These are phyloP conservation scores for Coix lacrymajobi DNA, from an alignment of 176 grass and related monocot genomes.

Conservation along the genomic window DNA sequence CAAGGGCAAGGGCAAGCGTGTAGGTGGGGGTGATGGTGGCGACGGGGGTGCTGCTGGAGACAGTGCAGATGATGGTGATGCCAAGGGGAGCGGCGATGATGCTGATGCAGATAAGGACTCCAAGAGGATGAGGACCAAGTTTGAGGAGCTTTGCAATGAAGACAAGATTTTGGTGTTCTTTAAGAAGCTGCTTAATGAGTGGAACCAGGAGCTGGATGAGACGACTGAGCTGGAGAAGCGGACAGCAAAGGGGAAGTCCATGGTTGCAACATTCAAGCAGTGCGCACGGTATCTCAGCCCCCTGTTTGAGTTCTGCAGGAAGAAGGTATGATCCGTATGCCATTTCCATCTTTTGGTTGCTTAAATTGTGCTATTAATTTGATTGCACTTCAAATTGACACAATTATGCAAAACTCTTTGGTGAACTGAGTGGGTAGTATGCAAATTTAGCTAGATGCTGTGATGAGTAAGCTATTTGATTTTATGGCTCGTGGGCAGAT, in stretches of 20 bases:
- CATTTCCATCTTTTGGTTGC: background rate
- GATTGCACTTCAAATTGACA: background rate
- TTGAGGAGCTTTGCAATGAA: slow-evolving; percentile 73
- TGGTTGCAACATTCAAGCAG: slow-evolving; percentile 91
- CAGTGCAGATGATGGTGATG: slow-evolving; percentile 19
- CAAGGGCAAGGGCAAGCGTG: slow-evolving; percentile 45
- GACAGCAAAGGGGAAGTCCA: slow-evolving; percentile 72
- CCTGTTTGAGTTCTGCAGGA: slow-evolving; percentile 89
- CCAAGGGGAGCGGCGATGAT: slow-evolving; percentile 39
- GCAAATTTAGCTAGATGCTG: background rate
- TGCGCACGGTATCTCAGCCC: slow-evolving; percentile 82
- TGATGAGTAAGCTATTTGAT: background rate
- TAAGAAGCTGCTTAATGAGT: slow-evolving; percentile 77
- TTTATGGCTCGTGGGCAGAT: background rate
- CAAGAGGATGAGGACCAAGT: slow-evolving; percentile 63
- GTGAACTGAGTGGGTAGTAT: background rate
- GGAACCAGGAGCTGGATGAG: slow-evolving; percentile 85
- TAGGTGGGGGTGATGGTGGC: slow-evolving; percentile 17
- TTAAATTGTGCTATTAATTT: slow-evolving; percentile 6
- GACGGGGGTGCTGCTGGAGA: slow-evolving; percentile 33
- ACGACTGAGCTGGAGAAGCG: slow-evolving; percentile 78
- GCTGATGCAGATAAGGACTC: slow-evolving; percentile 58
- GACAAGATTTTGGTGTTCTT: slow-evolving; percentile 97
- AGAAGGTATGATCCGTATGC: slow-evolving; percentile 47
- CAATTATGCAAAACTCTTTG: background rate